Conservation (phyloP, 805 yeast species). For the Priceomyces haplophilus region DNA sequence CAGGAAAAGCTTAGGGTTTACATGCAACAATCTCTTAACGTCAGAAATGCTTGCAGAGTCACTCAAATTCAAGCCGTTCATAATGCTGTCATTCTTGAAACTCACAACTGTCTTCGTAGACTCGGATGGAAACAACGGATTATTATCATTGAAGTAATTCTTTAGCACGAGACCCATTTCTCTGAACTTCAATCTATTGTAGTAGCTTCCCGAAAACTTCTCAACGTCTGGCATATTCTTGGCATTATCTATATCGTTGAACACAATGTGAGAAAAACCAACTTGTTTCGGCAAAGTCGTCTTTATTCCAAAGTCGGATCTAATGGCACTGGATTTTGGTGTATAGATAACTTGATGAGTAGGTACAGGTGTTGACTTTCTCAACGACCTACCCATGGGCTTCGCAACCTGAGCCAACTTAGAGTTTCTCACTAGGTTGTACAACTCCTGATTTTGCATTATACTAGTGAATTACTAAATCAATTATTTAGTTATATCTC, state of each 20-base stretch:
- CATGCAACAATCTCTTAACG: constrained; percentile 32
- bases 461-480: neutral
- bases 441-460: constrained; percentile 32
- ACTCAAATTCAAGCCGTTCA: constrained; percentile 31
- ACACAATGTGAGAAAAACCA: constrained; percentile 56
- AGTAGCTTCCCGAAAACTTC: constrained; percentile 54
- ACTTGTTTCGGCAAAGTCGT: constrained; percentile 62
- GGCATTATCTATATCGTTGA: constrained; percentile 63
- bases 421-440: constrained; percentile 36
- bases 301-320: constrained; percentile 78
- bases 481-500: neutral
- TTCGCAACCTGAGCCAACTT: constrained; percentile 45
- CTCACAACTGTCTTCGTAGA: constrained; percentile 18
- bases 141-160: constrained; percentile 26
- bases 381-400: constrained; percentile 32
- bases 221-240: constrained; percentile 72
- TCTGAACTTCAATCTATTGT: constrained; percentile 63
- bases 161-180: constrained; percentile 58
- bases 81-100: constrained; percentile 23
- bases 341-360: constrained; percentile 74
- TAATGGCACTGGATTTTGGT: constrained; percentile 56
- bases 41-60: constrained; percentile 24
- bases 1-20: constrained; percentile 46
- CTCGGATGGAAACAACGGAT: constrained; percentile 42
- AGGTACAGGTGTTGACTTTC: constrained; percentile 41